Evolutionary conservation across 441 rosid species (phyloP), one percentile per base, ranked within the genome.

Genomic region (Mallotus repandus): DNA sequence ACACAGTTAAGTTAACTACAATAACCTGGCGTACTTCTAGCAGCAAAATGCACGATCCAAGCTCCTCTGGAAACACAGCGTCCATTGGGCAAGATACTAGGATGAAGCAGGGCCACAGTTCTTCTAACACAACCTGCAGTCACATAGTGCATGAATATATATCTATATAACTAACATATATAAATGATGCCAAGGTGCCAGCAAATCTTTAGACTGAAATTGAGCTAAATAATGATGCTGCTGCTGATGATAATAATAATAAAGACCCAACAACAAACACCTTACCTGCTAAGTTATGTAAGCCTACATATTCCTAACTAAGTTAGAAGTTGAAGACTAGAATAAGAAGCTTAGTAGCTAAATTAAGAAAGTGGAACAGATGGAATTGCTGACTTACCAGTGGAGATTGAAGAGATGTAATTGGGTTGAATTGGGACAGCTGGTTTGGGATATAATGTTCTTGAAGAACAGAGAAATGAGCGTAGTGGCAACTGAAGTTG

Each of bases 11-110:
- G 70, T 68, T 72, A 71, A 75, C 76, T 58, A 65, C 25, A 69
- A 76, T 73, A 85, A 86, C 93, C 92, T 88, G 89, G 80, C 50
- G 82, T 85, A 80, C 86, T 85, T 82, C 80, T 88, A 9, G 79
- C 50, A 50, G 71, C 71, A 35, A 74, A 80, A 69, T 43, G 85
- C 79, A 53, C 21, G 43, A 72, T 67, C 14, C 29, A 75, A 12
- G 45, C 68, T 72, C 78, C 80, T 63, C 54, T 75, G 38, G 66
- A 45, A 62, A 46, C 43, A 53, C 63, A 72, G 54, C 68, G 77
- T 70, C 69, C 76, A 38, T 77, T 66, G 1, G 70, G 82, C 18
- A 80, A 80, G 75, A 77, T 78, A 66, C 80, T 29, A 18, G 89
- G 84, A 58, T 80, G 57, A 73, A 66, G 72, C 66, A 63, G 72